Evolutionary conservation across 1,284 basidiomycete genomes (phyloP), one percentile per base, ranked within the genome.

Genomic region (Cutaneotrichosporon dermatis): DNA sequence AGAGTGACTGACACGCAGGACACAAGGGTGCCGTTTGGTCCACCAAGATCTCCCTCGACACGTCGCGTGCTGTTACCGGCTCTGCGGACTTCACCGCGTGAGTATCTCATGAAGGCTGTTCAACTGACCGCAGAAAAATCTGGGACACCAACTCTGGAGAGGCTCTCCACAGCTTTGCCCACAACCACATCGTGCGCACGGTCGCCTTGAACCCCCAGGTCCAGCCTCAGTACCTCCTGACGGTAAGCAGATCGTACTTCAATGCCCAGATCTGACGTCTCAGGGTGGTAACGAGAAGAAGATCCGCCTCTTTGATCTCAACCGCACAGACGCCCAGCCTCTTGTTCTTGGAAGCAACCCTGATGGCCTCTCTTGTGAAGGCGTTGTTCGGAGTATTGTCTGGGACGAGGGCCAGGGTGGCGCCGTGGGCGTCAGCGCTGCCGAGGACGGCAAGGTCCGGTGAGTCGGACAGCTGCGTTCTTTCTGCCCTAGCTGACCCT

Each of bases 21-120:
- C 95, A 99, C 81, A 99, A 99, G 78, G 95, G 95, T 62, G 96
- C 96, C 6, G 96, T 99, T 5, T 99, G 96, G 95, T 88, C 88
- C 61, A 90, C 90, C 55, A 96, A 97, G 78, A 85, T 99, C 60
- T 92, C 89, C n/a, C 80, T 83, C 15, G 91, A 93, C 77, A 84
- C 88, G 45, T 85, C 90, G 16, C 84, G 87, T 68, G 96, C 95
- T 9, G 92, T 88, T 9, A 91, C 94, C 0, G 96, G 90, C 39
- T 93, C 90, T 75, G 95, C 95, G 44, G 96, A 99, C 80, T 99
- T 99, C 74, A 92, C 92, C 51, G 95, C 95, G 90, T 95, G 76
- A 79, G 90, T 81, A 36, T 33, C 16, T 42, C 45, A 37, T n/a
- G 36, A 39, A 9, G 39, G 12, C 3, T 13, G 15, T 48, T 3